Base-by-base conservation (phyloP, 305 asterid species). In the Caryopteris hybrid region DNA sequence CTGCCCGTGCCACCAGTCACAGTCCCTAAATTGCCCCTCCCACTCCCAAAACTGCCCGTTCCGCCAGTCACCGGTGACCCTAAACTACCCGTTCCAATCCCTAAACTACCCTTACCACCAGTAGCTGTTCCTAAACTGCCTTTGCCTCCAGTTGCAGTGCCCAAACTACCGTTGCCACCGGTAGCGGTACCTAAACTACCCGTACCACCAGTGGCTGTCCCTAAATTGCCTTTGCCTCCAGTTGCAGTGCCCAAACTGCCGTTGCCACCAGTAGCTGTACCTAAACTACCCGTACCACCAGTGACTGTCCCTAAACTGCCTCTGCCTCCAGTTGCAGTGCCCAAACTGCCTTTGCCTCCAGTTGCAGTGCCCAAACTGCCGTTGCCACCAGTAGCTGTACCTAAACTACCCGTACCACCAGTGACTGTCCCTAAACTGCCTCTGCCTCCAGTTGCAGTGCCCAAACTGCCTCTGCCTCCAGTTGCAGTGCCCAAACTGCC, bases 201-300 rank as follows among this genome's bases (percentile, higher is more conserved):
- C 1, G n/a, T 70, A 1, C 75, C 80, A 4, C 80, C 41, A 0
- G 41, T 55, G 13, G 29, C 66, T 0, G 10, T 54, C 14, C 58
- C 46, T 12, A 48, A 59, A 6, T 8, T 74, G 14, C 74, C 74
- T 1, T 1, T 54, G 1, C 73, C 80, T 0, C 80, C 77, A 0
- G 66, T 71, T 0, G 51, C 59, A 0, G 69, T 61, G 0, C 75
- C 75, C 0, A 61, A 61, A 1, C 14, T 70, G 7, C 68, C 73
- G 0, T 0, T 75, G 0, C 86, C 86, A 0, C 83, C 78, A 0
- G 68, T 73, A 1, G 1, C 60, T 0, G 56, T 57, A 0, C 83
- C 86, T 0, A 70, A 77, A 0, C 16, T 71, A 4, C 75, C 81
- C 0, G 2, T 73, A 0, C 78, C 82, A 0, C 80, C 81, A 2